Evolutionary conservation across 2,329 filamentous ascomycete species (phyloP), one percentile per base, ranked within the genome.

Genomic region (Cytospora piceae): DNA sequence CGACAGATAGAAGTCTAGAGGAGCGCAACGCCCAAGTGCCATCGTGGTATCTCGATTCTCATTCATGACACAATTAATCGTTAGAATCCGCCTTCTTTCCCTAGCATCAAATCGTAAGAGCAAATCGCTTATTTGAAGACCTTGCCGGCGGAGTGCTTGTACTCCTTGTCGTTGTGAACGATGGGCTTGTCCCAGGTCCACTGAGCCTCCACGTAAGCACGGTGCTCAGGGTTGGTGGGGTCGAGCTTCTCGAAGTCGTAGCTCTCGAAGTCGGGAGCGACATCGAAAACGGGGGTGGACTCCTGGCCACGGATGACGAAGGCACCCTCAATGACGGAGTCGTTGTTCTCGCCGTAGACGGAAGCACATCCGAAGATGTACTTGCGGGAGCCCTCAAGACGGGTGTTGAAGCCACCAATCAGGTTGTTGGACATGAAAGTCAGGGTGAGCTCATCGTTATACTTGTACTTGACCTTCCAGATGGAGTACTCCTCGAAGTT

Each of bases 341-440:
- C 87, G 83, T 97, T 93, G 87, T 88, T 89, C 79, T 85, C 81
- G 76, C 95, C 95, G 79, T 91, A 99, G 72, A 99, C 95, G 72
- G 92, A 94, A 74, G 88, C 88, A 75, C 85, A 88, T 74, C 95
- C 95, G 82, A 99, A 98, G 78, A 99, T 82, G 87, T 93, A 97
- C 90, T 99, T 99, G 85, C 95, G 94, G 77, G 93, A 97, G 71
- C 79, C 95, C 87, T 99, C 95, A 68, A 99, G 92, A 86, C 95
- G 95, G 80, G 88, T 87, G 84, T 97, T 96, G 88, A 99, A 97
- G 79, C 95, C 95, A 82, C 92, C 94, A 78, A 99, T 94, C 81
- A 98, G 85, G 88, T 99, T 99, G 87, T 91, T 92, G 74, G 93
- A 94, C 95, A 99, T 99, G 91, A 99, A 99, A 77, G 91, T 91